These are phyloP conservation scores for Mrakia blollopis DNA, from an alignment of 768 basidiomycete species.

Conservation along the genomic window DNA sequence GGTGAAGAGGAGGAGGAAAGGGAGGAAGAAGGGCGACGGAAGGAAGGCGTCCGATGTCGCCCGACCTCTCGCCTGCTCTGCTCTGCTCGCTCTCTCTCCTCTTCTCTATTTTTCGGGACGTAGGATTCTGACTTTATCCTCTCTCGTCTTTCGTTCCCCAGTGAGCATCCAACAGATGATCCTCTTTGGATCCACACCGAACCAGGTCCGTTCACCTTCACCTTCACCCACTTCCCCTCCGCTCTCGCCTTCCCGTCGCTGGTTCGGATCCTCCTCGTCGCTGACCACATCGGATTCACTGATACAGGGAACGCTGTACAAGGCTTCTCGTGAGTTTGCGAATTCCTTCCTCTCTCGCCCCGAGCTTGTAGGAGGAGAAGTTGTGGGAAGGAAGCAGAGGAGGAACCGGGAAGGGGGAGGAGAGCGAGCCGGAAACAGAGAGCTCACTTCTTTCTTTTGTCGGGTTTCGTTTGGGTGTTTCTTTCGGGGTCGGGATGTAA, in stretches of 20 bases:
- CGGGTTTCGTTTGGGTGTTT: neutral
- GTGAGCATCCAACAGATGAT: conserved; percentile 14
- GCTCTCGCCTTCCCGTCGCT: neutral
- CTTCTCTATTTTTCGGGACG: neutral
- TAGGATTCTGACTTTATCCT: no score
- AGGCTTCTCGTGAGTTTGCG: neutral
- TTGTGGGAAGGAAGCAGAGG: no score
- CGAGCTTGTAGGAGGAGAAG: no score
- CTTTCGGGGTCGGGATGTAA: neutral
- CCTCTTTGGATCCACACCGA: conserved; percentile 1
- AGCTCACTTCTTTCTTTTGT: neutral
- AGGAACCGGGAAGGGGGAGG: neutral
- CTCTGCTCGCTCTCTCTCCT: neutral
- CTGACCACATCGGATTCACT: neutral
- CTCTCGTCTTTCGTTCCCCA: neutral
- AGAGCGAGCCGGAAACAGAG: neutral
- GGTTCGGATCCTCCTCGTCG: no score
- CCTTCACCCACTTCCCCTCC: neutral
- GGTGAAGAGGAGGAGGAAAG: no score
- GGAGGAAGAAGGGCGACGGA: neutral
- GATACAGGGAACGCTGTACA: conserved; percentile 6
- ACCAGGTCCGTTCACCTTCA: neutral
- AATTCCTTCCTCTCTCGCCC: no score
- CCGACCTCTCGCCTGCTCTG: no score
- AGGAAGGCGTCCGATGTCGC: neutral